Conservation (phyloP, 148 eudicot species). For the Nepenthes gracilis region DNA sequence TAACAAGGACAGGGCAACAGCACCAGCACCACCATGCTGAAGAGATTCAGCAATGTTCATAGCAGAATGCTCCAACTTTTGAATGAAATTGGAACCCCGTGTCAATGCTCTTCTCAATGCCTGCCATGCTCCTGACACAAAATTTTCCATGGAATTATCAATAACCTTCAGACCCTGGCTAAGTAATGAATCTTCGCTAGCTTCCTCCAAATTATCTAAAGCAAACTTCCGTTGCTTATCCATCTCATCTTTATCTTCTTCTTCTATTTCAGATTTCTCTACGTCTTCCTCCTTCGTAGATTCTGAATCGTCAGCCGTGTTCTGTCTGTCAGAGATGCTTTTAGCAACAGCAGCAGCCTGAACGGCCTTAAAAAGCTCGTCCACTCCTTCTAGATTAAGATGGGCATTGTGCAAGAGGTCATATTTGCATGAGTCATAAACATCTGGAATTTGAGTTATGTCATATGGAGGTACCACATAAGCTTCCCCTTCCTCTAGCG, state of each 20-base stretch:
- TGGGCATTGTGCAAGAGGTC: slow-evolving; percentile 95
- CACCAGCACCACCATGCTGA: too few relatives aligned
- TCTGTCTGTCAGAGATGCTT: slow-evolving; percentile 54
- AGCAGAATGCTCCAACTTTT: too few relatives aligned
- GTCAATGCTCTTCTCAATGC: too few relatives aligned
- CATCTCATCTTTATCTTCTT: slow-evolving; percentile 44
- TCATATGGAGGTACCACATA: too few relatives aligned
- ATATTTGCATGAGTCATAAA: too few relatives aligned
- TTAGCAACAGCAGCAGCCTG: slow-evolving; percentile 92
- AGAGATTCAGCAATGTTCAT: too few relatives aligned
- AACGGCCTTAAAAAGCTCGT: slow-evolving; percentile 87
- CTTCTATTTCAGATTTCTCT: slow-evolving; percentile 28
- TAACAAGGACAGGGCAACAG: too few relatives aligned
- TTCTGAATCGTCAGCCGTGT: slow-evolving; percentile 43
- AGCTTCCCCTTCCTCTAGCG: slow-evolving; percentile 80
- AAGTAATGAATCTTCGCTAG: slow-evolving; percentile 74
- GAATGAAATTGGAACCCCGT: too few relatives aligned
- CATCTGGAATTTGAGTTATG: too few relatives aligned
- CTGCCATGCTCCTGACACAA: too few relatives aligned
- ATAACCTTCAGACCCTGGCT: too few relatives aligned
- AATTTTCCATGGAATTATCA: too few relatives aligned
- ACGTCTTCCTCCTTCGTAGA: slow-evolving; percentile 38
- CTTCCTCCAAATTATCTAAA: slow-evolving; percentile 69
- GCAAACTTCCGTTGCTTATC: slow-evolving; percentile 50
- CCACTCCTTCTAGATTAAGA: slow-evolving; percentile 75